A percentile compares a stretch with the other conserved stretches of the same genome.
These are phyloP conservation scores for Kitagawia praeruptora DNA, from an alignment of 129 eudicot species.

Conservation along the genomic window DNA sequence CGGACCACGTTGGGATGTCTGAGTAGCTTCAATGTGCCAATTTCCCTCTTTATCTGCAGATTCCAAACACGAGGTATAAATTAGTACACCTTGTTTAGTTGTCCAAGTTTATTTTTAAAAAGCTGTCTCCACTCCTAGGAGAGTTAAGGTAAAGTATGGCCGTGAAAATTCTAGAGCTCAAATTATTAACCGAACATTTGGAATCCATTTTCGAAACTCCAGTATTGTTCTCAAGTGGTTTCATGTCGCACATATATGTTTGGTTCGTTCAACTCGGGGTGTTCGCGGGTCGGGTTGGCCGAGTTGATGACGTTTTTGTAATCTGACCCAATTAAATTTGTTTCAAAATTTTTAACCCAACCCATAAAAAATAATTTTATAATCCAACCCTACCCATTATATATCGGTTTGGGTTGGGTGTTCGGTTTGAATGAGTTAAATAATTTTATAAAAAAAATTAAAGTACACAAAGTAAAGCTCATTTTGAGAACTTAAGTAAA, in stretches of 20 bases:
- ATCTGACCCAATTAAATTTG: too few species aligned
- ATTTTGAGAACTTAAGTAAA: too few species aligned
- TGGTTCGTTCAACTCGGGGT: not conserved
- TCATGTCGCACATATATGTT: not conserved
- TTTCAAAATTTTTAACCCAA: too few species aligned
- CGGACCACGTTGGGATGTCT: constrained; percentile 85
- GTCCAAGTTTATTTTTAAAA: not conserved
- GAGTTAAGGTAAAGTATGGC: not conserved
- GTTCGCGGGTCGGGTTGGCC: too few species aligned
- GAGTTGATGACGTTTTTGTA: too few species aligned
- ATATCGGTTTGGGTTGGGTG: too few species aligned
- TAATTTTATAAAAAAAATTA: too few species aligned
- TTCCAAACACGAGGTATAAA: not conserved
- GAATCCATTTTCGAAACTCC: not conserved
- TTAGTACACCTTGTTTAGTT: not conserved
- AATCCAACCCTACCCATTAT: too few species aligned
- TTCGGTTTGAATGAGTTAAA: too few species aligned
- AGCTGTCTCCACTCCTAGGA: not conserved
- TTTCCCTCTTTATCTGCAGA: constrained; percentile 84
- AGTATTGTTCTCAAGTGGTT: not conserved
- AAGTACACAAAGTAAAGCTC: too few species aligned
- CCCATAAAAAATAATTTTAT: too few species aligned
- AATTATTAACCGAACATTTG: not conserved
- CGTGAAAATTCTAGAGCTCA: too few species aligned
- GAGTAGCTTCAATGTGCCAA: constrained; percentile 71